These are phyloP conservation scores for Isatis tinctoria DNA, from an alignment of 345 rosid species.

Conservation along the genomic window DNA sequence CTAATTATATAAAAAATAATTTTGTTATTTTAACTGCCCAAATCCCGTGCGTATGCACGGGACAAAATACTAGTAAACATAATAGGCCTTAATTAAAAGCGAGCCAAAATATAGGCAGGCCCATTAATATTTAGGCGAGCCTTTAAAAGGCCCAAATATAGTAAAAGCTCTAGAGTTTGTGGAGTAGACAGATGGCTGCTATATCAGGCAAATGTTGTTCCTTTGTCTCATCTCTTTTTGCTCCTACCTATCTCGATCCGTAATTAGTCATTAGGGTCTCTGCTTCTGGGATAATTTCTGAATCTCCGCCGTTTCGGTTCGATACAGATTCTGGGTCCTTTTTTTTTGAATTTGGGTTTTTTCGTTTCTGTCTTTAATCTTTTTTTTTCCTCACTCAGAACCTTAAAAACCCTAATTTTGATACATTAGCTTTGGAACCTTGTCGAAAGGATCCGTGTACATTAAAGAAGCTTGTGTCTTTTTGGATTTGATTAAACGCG, in stretches of 20 bases:
- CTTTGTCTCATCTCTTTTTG: background rate
- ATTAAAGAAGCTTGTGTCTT: background rate
- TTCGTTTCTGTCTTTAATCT: background rate
- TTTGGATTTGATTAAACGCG: background rate
- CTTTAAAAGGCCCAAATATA: background rate
- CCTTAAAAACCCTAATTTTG: conserved; percentile 29
- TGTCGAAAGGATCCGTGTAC: conserved; percentile 15
- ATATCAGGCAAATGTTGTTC: conserved; percentile 14
- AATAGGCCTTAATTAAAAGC: background rate
- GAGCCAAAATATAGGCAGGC: background rate
- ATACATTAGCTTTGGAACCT: conserved; percentile 13
- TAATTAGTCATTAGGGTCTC: conserved; percentile 31
- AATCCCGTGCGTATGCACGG: too few relatives aligned
- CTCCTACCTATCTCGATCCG: conserved; percentile 14
- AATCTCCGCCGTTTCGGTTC: conserved; percentile 26
- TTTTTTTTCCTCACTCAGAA: background rate
- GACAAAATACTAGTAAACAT: too few relatives aligned
- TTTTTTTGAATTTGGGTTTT: background rate
- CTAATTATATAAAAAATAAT: too few relatives aligned
- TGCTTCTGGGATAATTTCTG: background rate
- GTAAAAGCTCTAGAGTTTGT: background rate
- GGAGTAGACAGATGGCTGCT: conserved; percentile 8
- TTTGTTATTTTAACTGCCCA: too few relatives aligned
- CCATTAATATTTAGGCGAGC: background rate
- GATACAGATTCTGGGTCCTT: background rate